Evolutionary conservation across 306 rosid genomes (phyloP).

Genomic region (Ceratonia siliqua): DNA sequence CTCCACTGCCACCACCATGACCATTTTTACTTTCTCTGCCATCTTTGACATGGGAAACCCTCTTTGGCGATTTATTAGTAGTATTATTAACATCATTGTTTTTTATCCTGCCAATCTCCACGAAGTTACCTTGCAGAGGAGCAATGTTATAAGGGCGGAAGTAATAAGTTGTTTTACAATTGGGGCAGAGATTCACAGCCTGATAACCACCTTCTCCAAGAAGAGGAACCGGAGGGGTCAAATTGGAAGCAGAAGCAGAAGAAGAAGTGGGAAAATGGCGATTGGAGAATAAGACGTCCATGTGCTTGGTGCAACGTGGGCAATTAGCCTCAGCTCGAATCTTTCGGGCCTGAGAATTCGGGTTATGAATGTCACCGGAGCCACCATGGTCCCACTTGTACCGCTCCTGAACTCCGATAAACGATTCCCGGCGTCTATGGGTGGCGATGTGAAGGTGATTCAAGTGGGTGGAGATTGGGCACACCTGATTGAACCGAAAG

Average conservation of each 20-base stretch:
- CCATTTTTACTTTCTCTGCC: constrained; percentile 27
- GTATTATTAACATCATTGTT: constrained; percentile 25
- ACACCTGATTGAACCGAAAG: constrained; percentile 44
- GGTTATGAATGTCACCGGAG: constrained; percentile 49
- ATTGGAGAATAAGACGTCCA: constrained; percentile 68
- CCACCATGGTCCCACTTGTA: constrained; percentile 97
- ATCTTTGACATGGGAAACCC: constrained; percentile 37
- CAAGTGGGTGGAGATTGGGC: constrained; percentile 58
- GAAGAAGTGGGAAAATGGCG: constrained; percentile 46
- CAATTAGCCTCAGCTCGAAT: constrained; percentile 92
- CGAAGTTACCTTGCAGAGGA: constrained; percentile 85
- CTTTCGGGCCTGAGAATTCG: constrained; percentile 49
- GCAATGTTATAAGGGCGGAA: constrained; percentile 66
- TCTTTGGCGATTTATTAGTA: constrained; percentile 38
- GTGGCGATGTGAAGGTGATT: constrained; percentile 45
- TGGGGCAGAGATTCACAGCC: constrained; percentile 84
- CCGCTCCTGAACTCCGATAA: constrained; percentile 72
- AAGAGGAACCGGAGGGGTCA: constrained; percentile 33
- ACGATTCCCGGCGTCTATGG: constrained; percentile 56
- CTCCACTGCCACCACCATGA: constrained; percentile 29
- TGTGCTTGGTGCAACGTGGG: constrained; percentile 82
- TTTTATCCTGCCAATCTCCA: constrained; percentile 77
- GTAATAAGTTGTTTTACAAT: constrained; percentile 81
- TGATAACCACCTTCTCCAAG: constrained; percentile 44
- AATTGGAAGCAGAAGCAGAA: constrained; percentile 29